Percentiles rank a stretch among this genome's conserved stretches.
Conservation (phyloP, 1,139 yeast genomes). For the Yamadazyma pseudoaaseri region DNA sequence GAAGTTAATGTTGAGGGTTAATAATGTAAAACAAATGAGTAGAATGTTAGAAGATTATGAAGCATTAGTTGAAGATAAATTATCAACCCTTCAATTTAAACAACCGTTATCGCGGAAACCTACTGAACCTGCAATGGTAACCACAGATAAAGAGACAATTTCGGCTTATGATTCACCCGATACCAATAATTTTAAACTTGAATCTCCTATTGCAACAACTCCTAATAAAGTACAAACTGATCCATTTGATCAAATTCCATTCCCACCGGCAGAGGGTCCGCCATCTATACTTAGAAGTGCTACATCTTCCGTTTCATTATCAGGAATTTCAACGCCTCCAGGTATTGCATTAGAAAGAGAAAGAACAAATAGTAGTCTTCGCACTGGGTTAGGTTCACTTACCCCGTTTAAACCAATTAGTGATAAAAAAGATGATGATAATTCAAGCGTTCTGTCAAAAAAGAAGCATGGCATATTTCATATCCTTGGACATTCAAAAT, state of each 20-base stretch:
- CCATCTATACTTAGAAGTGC: background rate
- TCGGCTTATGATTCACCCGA: background rate
- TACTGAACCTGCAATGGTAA: background rate
- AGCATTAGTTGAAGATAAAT: constrained; percentile 23
- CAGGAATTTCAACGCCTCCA: constrained; percentile 3
- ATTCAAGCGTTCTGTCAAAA: background rate
- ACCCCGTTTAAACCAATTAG: constrained; percentile 30
- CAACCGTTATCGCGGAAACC: background rate
- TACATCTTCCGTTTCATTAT: background rate
- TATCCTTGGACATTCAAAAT: constrained; percentile 1
- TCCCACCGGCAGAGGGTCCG: background rate
- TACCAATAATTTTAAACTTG: no score
- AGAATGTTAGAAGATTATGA: constrained; percentile 38
- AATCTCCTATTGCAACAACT: background rate
- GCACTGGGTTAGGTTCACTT: constrained; percentile 23
- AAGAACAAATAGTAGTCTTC: constrained; percentile 24
- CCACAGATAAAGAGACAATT: background rate
- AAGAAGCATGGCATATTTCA: constrained; percentile 5
- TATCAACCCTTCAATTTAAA: background rate
- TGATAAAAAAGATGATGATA: constrained; percentile 12
- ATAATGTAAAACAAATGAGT: constrained; percentile 60
- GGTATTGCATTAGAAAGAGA: constrained; percentile 19
- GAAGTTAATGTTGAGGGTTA: constrained; percentile 60
- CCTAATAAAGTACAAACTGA: background rate
- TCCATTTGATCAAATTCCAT: background rate